These are phyloP conservation scores for Gonapodya sp. DNA, from an alignment of 192 early-diverging fungal genomes.

Conservation along the genomic window DNA sequence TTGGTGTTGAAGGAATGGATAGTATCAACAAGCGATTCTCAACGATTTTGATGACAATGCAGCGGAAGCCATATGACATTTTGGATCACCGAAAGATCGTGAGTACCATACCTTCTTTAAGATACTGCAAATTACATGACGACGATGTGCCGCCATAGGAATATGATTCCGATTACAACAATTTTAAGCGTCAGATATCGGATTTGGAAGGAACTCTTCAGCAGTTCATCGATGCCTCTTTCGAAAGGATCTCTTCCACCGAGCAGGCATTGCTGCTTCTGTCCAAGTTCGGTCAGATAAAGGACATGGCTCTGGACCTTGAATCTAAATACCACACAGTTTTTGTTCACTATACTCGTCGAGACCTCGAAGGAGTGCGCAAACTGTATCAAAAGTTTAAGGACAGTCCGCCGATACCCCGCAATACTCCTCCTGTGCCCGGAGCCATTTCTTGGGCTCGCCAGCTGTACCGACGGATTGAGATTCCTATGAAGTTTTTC, in stretches of 20 bases:
- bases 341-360: conserved; percentile 49
- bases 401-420: conserved; percentile 45
- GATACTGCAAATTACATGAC: background rate
- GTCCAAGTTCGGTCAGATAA: conserved; percentile 49
- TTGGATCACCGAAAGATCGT: conserved; percentile 57
- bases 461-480: conserved; percentile 50
- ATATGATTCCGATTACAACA: conserved; percentile 53
- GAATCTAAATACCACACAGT: conserved; percentile 56
- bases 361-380: conserved; percentile 49
- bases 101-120: conserved; percentile 2
- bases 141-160: conserved; percentile 24
- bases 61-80: conserved; percentile 59
- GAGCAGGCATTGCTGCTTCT: conserved; percentile 48
- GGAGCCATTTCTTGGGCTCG: conserved; percentile 55
- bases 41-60: conserved; percentile 51
- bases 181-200: conserved; percentile 54
- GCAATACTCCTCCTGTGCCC: conserved; percentile 49
- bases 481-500: conserved; percentile 49
- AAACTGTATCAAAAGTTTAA: conserved; percentile 56
- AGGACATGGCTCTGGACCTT: conserved; percentile 54
- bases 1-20: conserved; percentile 59
- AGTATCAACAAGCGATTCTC: conserved; percentile 44
- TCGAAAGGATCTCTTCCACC: conserved; percentile 50
- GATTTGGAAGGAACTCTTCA: conserved; percentile 49
- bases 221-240: conserved; percentile 53